Evolutionary conservation across 2,329 filamentous ascomycete genomes (phyloP), one percentile per base, ranked within the genome.

Genomic region (Thelonectria discophora): DNA sequence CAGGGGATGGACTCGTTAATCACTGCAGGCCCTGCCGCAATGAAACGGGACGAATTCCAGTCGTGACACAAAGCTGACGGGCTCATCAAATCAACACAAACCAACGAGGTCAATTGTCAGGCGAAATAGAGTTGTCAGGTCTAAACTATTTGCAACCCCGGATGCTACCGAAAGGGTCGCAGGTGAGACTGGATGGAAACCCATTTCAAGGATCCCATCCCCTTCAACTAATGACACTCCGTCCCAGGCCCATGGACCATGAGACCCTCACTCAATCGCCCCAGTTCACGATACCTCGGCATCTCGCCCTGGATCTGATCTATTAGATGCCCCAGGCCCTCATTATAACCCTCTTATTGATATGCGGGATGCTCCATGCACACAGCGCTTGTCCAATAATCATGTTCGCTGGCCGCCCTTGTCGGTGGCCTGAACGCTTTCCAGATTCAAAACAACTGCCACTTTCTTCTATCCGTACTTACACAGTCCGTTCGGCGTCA

Each of bases 121-220:
- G 42, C 21, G 40, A 45, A 55, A 55, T 42, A 47, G 17, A 51
- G 58, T 60, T 55, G 58, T 40, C 24, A 27, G 15, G 20, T 10
- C 21, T 20, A 20, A 18, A n/a, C 53, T 37, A 18, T 42, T 37
- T 50, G n/a, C n/a, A 51, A 55, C 34, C 30, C 27, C 21, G 6
- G 17, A 20, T 9, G 39, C 37, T 37, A 34, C 17, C 34, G 15
- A 42, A 7, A 17, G 15, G 37, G 2, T 24, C 17, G 15, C 50
- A 37, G n/a, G 5, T 9, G 2, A 47, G 9, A 27, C 43, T 3
- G 18, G n/a, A 32, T 30, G 9, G 11, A 8, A 46, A 46, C 7
- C 10, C 34, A 37, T 30, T 13, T n/a, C 47, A 49, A n/a, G 47
- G 47, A 49, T 49, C 27, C 47, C 20, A 30, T 37, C 20, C 47